Evolutionary conservation across 1,284 basidiomycete genomes (phyloP).

Genomic region (Coniophora puteana): DNA sequence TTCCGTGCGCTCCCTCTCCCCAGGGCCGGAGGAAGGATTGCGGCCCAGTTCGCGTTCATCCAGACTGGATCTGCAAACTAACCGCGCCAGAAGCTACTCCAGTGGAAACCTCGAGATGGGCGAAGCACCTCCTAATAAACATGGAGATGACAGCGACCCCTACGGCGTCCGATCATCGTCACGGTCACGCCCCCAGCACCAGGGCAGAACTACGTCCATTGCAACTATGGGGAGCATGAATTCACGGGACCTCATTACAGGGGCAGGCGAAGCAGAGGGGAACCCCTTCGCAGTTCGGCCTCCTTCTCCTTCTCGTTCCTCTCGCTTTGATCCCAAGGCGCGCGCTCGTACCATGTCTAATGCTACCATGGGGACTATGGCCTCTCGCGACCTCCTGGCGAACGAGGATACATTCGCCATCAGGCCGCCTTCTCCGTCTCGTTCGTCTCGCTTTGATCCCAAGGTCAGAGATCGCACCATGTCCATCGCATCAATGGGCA

Average conservation of each 20-base stretch:
- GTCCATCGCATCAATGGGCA: constrained; percentile 65
- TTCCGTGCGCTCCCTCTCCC: constrained; percentile 51
- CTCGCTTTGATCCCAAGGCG: constrained; percentile 37
- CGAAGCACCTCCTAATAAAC: constrained; percentile 37
- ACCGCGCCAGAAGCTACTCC: constrained; percentile 43
- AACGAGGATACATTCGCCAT: constrained; percentile 62
- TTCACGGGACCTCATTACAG: too few species aligned
- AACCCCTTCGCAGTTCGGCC: constrained; percentile 25
- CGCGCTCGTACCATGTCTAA: constrained; percentile 35
- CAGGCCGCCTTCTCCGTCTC: constrained; percentile 52
- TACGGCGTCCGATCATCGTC: too few species aligned
- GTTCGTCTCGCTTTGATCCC: constrained; percentile 70
- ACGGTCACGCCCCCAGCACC: too few species aligned
- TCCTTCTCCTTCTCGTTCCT: constrained; percentile 30
- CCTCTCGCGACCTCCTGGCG: constrained; percentile 26
- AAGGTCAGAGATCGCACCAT: constrained; percentile 60
- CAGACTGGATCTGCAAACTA: constrained; percentile 24
- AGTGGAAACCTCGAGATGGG: constrained; percentile 44
- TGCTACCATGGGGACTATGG: constrained; percentile 34
- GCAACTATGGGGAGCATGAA: too few species aligned
- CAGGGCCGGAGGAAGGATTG: constrained; percentile 33
- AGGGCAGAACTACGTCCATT: too few species aligned
- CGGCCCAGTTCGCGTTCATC: constrained; percentile 28
- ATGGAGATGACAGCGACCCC: constrained; percentile 21
- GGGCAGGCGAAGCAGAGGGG: constrained; percentile 17